Percentiles rank a stretch among this genome's conserved stretches.
Evolutionary conservation across 192 early-diverging fungal species (phyloP).

Genomic region (Backusella macrospora): DNA sequence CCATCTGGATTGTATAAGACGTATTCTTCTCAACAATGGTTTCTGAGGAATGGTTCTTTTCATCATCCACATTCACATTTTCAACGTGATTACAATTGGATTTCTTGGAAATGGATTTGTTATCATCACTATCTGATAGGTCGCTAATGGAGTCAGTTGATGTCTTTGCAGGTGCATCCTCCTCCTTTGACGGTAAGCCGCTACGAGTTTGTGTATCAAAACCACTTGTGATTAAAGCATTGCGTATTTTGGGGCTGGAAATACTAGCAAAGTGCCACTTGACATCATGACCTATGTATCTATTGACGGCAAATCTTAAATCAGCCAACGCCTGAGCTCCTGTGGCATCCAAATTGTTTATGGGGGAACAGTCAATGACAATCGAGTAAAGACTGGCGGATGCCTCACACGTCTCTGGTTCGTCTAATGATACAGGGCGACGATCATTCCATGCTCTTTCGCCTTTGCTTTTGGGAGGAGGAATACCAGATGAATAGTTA

Average conservation of each 20-base stretch:
- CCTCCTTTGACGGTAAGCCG: not conserved
- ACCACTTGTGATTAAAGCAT: constrained; percentile 19
- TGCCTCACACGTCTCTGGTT: not conserved
- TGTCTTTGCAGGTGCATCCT: not conserved
- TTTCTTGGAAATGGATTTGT: constrained; percentile 19
- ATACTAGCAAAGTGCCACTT: constrained; percentile 34
- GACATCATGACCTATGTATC: constrained; percentile 26
- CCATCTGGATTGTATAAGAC: not conserved
- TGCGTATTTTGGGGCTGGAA: not conserved
- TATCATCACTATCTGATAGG: constrained; percentile 5
- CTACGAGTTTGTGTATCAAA: constrained; percentile 17
- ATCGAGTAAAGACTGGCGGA: constrained; percentile 16
- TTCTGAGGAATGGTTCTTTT: not conserved
- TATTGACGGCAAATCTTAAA: not conserved
- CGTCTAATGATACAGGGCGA: not conserved
- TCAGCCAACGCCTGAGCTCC: constrained; percentile 20
- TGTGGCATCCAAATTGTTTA: constrained; percentile 27
- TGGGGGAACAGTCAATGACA: constrained; percentile 30
- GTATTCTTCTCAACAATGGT: not conserved
- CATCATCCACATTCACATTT: constrained; percentile 8
- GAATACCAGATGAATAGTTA: constrained; percentile 20
- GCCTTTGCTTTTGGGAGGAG: constrained; percentile 18
- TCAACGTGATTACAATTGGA: constrained; percentile 17
- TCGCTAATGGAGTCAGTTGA: not conserved
- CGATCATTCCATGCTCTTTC: constrained; percentile 36